phyloP scores from a whole-genome alignment of 345 rosid genomes.

The Eucalyptus regnans region DNA sequence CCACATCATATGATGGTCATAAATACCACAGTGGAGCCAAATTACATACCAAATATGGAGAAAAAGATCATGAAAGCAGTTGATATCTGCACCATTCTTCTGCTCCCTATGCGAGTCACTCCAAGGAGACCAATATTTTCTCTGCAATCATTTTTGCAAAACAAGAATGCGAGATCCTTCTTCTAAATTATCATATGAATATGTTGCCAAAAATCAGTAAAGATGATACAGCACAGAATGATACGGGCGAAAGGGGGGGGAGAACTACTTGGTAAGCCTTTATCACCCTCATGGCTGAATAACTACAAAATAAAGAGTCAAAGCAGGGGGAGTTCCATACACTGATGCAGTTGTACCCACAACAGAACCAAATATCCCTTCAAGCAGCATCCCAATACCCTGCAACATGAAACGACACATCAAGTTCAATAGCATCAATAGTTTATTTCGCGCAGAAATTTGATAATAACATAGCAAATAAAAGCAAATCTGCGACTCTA shows the following conservation, averaged over 20 bases:
- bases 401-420: constrained; percentile 1
- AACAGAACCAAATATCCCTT: constrained; percentile 81
- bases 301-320: not conserved
- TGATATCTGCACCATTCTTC: constrained; percentile 90
- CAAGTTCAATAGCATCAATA: not conserved
- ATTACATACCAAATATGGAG: constrained; percentile 81
- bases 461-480: not conserved
- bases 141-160: constrained; percentile 26
- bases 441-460: not conserved
- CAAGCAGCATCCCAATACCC: constrained; percentile 81
- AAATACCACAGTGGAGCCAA: not conserved
- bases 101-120: constrained; percentile 82
- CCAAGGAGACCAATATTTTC: constrained; percentile 97
- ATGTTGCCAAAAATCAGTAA: not conserved
- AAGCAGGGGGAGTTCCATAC: constrained; percentile 27
- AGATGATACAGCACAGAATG: not conserved
- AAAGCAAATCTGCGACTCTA: not conserved
- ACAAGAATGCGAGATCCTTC: not conserved
- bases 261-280: not conserved
- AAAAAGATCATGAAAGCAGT: constrained; percentile 95
- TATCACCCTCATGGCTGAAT: not conserved
- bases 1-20: not conserved
- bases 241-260: not conserved
- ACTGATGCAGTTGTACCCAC: constrained; percentile 89
- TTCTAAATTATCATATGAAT: not conserved